phyloP scores from a whole-genome alignment of 352 stramenopile species.

The Hyaloperonospora brassicae region DNA sequence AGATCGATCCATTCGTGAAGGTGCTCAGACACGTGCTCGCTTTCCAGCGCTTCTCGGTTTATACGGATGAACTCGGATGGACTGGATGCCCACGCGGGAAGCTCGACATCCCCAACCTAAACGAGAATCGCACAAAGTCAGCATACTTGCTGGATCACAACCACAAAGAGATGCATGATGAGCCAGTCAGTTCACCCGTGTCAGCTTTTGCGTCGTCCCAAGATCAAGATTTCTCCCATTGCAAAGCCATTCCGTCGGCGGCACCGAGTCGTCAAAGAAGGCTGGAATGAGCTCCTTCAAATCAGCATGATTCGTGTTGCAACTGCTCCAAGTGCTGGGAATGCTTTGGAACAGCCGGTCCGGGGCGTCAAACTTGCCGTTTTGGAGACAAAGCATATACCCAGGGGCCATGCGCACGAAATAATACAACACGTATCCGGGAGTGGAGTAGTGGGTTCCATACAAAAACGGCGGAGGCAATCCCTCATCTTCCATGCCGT shows the following conservation, averaged over 20 bases:
- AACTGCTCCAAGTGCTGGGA: slow-evolving; percentile 86
- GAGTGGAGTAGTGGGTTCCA: slow-evolving; percentile 89
- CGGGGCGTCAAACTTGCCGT: slow-evolving; percentile 96
- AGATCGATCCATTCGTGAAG: slow-evolving; percentile 82
- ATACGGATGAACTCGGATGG: slow-evolving; percentile 73
- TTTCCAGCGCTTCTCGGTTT: slow-evolving; percentile 66
- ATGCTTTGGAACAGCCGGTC: slow-evolving; percentile 97
- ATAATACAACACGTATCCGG: slow-evolving; percentile 97
- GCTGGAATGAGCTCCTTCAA: slow-evolving; percentile 98
- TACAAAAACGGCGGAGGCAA: slow-evolving; percentile 94
- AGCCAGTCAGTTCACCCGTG: slow-evolving; percentile 25
- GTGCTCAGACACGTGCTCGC: slow-evolving; percentile 58
- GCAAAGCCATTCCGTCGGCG: slow-evolving; percentile 86
- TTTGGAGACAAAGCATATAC: slow-evolving; percentile 94
- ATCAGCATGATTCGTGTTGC: slow-evolving; percentile 86
- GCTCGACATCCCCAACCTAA: slow-evolving; percentile 89
- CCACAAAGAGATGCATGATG: too few relatives aligned
- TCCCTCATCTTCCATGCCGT: slow-evolving; percentile 70
- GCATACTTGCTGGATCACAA: background rate
- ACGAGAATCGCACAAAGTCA: background rate
- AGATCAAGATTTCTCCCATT: slow-evolving; percentile 96
- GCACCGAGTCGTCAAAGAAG: slow-evolving; percentile 92
- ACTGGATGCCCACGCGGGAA: slow-evolving; percentile 91
- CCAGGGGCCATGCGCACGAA: slow-evolving; percentile 95
- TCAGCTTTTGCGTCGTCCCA: slow-evolving; percentile 85